Base-by-base conservation (phyloP, 495 filamentous ascomycete species). In the Penicillium salamii region DNA sequence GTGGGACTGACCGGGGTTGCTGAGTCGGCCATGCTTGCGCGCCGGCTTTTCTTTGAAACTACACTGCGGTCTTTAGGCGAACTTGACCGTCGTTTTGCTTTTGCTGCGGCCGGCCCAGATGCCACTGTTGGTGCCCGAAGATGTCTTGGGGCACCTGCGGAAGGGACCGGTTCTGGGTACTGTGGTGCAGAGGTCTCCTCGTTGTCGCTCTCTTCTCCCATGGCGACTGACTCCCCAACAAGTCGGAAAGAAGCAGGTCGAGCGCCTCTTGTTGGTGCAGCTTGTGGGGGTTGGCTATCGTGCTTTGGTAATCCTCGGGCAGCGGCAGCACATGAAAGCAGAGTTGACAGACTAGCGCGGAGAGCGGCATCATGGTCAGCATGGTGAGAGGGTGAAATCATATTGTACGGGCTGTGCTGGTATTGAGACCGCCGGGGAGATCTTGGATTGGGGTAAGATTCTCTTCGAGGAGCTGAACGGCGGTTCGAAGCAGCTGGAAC, bases 281-380 rank as follows among this genome's bases (percentile, higher is more conserved):
- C 45, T 13, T 23, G 45, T n/a, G 55, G 45, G 41, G 49, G 58
- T n/a, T 66, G 68, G 20, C 70, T 55, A 4, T 79, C 71, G 15
- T 75, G 59, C 60, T 95, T 96, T 1, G 88, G 82, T 3, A 93
- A 74, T 18, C 88, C 85, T 18, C 93, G 80, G 2, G 90, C 92
- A 3, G 90, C 91, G 2, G 92, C 91, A 1, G 89, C 93, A 62
- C 88, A 91, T 34, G 90, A 95, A 4, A 98, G 81, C n/a, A 98
- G 80, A 3, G 93, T 98, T 6, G 91, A 95, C 3, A 98, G 76
- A 47, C 89, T 95, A 6, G 93, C 90, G 31, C 93, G 84, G 1
- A 98, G 81, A 0, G 91, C 93, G 19, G 90, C 92, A 63, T 98
- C 93, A 55, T 97, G 90, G 46, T 96, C 91, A 19, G 88, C 82